Evolutionary conservation across 257 asterid genomes (phyloP).

Genomic region (Haberlea rhodopensis): DNA sequence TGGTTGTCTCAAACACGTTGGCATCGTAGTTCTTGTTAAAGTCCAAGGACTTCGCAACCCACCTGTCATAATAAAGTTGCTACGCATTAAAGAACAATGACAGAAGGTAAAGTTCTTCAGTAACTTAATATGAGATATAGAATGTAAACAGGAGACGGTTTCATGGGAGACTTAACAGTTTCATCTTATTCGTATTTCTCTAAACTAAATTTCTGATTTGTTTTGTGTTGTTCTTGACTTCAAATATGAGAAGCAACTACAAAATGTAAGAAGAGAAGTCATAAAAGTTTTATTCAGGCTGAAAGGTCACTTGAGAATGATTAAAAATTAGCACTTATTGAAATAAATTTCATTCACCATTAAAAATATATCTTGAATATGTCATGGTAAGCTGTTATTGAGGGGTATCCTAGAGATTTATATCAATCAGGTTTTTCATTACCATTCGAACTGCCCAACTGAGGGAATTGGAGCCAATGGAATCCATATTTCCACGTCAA

Average conservation of each 20-base stretch:
- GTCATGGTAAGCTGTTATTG: slow-evolving; percentile 8
- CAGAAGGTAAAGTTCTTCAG: slow-evolving; percentile 13
- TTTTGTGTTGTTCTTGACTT: slow-evolving; percentile 1
- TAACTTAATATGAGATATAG: slow-evolving; percentile 17
- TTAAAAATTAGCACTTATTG: slow-evolving; percentile 14
- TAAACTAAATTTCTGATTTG: slow-evolving; percentile 11
- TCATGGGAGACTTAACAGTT: slow-evolving; percentile 18
- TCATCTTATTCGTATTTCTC: slow-evolving; percentile 19
- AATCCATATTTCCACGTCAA: too few species aligned
- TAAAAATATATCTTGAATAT: slow-evolving; percentile 9
- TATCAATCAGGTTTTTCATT: too few species aligned
- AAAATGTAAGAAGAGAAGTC: slow-evolving; percentile 9
- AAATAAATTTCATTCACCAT: slow-evolving; percentile 1
- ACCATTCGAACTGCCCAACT: too few species aligned
- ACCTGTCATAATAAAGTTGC: slow-evolving; percentile 69
- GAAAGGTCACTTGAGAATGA: too few species aligned
- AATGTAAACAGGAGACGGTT: slow-evolving; percentile 16
- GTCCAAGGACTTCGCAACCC: slow-evolving; percentile 91
- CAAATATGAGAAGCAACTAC: slow-evolving; percentile 15
- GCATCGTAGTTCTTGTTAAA: slow-evolving; percentile 97
- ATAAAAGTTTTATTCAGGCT: background rate
- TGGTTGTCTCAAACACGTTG: slow-evolving; percentile 99
- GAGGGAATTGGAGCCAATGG: too few species aligned
- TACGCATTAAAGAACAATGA: slow-evolving; percentile 25
- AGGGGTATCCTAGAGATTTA: too few species aligned